phyloP scores from a whole-genome alignment of 352 stramenopile species.

The Phytophthora niederhauseri region DNA sequence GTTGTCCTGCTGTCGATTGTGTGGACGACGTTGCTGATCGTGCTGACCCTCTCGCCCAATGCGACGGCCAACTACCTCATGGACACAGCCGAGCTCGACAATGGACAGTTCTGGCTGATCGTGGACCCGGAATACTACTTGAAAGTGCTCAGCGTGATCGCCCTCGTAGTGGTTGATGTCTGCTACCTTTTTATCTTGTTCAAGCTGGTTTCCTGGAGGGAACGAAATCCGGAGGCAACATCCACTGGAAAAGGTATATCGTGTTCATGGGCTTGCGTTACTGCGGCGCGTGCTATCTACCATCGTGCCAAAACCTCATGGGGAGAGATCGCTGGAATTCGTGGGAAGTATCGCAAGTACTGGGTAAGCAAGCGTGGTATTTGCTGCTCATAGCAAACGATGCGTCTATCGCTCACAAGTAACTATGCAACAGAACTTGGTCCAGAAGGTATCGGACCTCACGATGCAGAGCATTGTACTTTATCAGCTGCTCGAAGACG shows the following conservation, averaged over 20 bases:
- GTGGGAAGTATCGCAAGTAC: slow-evolving; percentile 35
- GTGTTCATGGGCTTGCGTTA: not conserved
- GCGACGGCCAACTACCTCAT: slow-evolving; percentile 1
- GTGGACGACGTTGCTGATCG: slow-evolving; percentile 1
- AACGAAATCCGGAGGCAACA: not conserved
- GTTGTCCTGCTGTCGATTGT: not conserved
- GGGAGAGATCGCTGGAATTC: slow-evolving; percentile 16
- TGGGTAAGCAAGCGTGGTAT: slow-evolving; percentile 22
- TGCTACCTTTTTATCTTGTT: slow-evolving; percentile 13
- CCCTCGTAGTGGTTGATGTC: not conserved
- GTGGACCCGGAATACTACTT: slow-evolving; percentile 1
- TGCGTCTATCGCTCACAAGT: slow-evolving; percentile 1
- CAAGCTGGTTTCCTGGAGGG: slow-evolving; percentile 3
- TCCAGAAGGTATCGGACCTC: slow-evolving; percentile 33
- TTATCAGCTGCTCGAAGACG: slow-evolving; percentile 15
- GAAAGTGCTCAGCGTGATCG: slow-evolving; percentile 5
- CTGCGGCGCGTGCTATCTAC: not conserved
- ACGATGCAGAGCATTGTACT: slow-evolving; percentile 31
- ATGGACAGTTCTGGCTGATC: slow-evolving; percentile 6
- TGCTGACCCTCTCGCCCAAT: not conserved
- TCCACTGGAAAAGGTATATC: not conserved
- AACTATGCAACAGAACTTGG: slow-evolving; percentile 29
- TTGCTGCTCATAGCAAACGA: slow-evolving; percentile 11
- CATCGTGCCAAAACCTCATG: not conserved
- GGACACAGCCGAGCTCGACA: not conserved